Conservation (phyloP, 257 asterid genomes). For the Prunella vulgaris region DNA sequence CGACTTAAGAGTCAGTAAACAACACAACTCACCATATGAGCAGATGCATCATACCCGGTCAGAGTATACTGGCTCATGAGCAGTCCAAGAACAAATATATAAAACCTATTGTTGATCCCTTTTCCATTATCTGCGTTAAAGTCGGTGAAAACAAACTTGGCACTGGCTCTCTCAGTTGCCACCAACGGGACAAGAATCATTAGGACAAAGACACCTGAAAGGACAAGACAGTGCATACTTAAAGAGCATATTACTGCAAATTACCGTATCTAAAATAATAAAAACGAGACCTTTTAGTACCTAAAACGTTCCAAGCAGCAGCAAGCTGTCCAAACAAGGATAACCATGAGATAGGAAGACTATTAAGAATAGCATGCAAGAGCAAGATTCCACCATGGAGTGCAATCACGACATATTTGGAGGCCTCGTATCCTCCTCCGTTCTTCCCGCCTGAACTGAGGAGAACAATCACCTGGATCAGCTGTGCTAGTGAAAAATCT, state of each 20-base stretch:
- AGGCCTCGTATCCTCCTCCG: slow-evolving; percentile 86
- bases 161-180: slow-evolving; percentile 73
- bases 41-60: slow-evolving; percentile 93
- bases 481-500: slow-evolving; percentile 86
- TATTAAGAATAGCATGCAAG: slow-evolving; percentile 68
- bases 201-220: slow-evolving; percentile 85
- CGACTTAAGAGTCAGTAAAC: not conserved
- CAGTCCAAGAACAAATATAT: slow-evolving; percentile 84
- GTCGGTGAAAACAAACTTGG: slow-evolving; percentile 75
- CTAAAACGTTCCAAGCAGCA: slow-evolving; percentile 90
- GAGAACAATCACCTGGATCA: slow-evolving; percentile 87
- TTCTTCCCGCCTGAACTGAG: slow-evolving; percentile 83
- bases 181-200: slow-evolving; percentile 81
- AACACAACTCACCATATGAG: slow-evolving; percentile 77
- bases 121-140: slow-evolving; percentile 74
- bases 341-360: slow-evolving; percentile 78
- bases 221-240: not conserved
- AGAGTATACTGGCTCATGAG: slow-evolving; percentile 95
- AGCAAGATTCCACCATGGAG: slow-evolving; percentile 73
- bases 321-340: slow-evolving; percentile 85
- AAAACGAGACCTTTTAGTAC: slow-evolving; percentile 23
- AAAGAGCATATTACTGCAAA: not conserved
- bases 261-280: not conserved
- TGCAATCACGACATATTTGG: slow-evolving; percentile 74
- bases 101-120: slow-evolving; percentile 57